Evolutionary conservation across 1,139 yeast species (phyloP).

Genomic region (Geotrichum siamense): DNA sequence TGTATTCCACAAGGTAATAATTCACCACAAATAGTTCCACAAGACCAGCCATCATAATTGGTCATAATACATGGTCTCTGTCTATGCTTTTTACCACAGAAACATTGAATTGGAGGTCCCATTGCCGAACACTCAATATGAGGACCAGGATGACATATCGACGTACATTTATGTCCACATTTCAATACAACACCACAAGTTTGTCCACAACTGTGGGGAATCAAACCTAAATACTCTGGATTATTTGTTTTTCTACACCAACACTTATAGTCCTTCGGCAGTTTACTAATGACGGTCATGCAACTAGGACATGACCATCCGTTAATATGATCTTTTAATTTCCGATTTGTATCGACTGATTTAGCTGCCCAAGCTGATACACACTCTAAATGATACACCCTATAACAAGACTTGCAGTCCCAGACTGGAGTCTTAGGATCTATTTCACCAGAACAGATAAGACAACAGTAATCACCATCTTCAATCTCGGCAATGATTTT

Average conservation of each 20-base stretch:
- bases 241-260: slow-evolving; percentile 83
- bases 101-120: slow-evolving; percentile 63
- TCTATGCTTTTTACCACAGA: slow-evolving; percentile 61
- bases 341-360: slow-evolving; percentile 32
- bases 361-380: slow-evolving; percentile 74
- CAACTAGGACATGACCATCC: slow-evolving; percentile 91
- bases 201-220: slow-evolving; percentile 89
- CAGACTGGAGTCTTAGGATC: slow-evolving; percentile 61
- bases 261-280: slow-evolving; percentile 64
- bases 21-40: slow-evolving; percentile 55
- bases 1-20: slow-evolving; percentile 68
- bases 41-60: slow-evolving; percentile 66
- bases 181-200: slow-evolving; percentile 53
- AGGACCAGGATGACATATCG: slow-evolving; percentile 83
- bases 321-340: slow-evolving; percentile 26
- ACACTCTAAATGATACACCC: slow-evolving; percentile 79
- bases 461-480: slow-evolving; percentile 64
- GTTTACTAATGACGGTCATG: slow-evolving; percentile 45
- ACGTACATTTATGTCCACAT: slow-evolving; percentile 71
- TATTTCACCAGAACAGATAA: slow-evolving; percentile 79
- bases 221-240: slow-evolving; percentile 53
- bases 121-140: slow-evolving; percentile 77
- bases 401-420: slow-evolving; percentile 64
- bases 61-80: slow-evolving; percentile 71
- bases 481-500: slow-evolving; percentile 46